A percentile compares a stretch with the other conserved stretches of the same genome.
Evolutionary conservation across 169 alveolate genomes (phyloP).

Genomic region (Plasmodium knowlesi): DNA sequence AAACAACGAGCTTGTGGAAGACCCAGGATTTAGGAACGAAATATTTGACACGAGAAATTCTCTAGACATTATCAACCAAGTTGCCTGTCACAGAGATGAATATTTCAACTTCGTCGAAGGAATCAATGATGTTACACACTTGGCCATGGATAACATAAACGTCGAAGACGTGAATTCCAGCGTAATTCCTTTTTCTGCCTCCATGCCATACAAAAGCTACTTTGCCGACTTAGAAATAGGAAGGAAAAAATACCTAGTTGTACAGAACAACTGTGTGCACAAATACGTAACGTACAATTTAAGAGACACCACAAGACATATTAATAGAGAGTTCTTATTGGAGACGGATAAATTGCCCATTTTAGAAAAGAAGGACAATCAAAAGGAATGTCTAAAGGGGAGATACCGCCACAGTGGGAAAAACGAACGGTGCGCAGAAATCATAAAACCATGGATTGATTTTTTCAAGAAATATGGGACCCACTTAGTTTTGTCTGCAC

Average conservation of each 20-base stretch:
- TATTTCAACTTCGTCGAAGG: conserved; percentile 46
- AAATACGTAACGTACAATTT: conserved; percentile 36
- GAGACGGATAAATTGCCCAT: conserved; percentile 59
- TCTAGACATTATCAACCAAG: conserved; percentile 5
- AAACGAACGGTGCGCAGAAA: conserved; percentile 50
- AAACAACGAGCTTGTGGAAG: conserved; percentile 63
- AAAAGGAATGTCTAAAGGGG: not conserved
- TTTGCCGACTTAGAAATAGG: conserved; percentile 61
- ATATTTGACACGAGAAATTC: conserved; percentile 35
- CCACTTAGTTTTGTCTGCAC: conserved; percentile 74
- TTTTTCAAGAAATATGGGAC: conserved; percentile 84
- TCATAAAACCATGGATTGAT: conserved; percentile 77
- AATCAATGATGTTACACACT: conserved; percentile 41
- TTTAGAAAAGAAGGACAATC: not conserved
- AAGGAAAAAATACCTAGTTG: conserved; percentile 57
- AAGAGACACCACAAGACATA: conserved; percentile 29
- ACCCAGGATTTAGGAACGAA: conserved; percentile 42
- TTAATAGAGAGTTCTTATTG: conserved; percentile 28
- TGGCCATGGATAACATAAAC: conserved; percentile 63
- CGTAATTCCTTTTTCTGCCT: conserved; percentile 62
- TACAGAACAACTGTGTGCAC: conserved; percentile 37
- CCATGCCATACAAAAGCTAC: conserved; percentile 61
- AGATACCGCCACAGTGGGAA: not conserved
- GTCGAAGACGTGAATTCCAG: conserved; percentile 27
- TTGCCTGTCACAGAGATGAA: conserved; percentile 46